These are phyloP conservation scores for Xerocomus potaroensis DNA, from an alignment of 768 basidiomycete genomes.

Conservation along the genomic window DNA sequence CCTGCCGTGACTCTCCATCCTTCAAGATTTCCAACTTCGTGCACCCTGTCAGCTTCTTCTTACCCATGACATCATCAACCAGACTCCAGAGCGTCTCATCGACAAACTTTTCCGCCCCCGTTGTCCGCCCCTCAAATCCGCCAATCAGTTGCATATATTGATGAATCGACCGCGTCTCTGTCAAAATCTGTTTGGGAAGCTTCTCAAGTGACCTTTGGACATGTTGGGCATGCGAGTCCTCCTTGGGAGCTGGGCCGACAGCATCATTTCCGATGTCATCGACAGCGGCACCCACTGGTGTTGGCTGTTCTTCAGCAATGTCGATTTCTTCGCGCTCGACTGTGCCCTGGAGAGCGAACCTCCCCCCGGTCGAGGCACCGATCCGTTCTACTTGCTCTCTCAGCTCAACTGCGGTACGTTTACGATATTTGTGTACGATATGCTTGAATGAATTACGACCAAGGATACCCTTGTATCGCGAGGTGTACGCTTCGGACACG, in stretches of 20 bases:
- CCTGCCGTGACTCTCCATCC: slow-evolving; percentile 41
- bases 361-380: slow-evolving; percentile 1
- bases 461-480: slow-evolving; percentile 57
- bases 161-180: slow-evolving; percentile 36
- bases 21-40: slow-evolving; percentile 39
- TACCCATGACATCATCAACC: slow-evolving; percentile 38
- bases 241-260: slow-evolving; percentile 4
- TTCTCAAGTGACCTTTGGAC: slow-evolving; percentile 33
- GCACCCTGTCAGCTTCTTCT: slow-evolving; percentile 29
- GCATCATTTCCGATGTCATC: neutral
- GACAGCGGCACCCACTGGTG: neutral
- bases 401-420: slow-evolving; percentile 18
- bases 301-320: neutral
- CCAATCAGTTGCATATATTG: slow-evolving; percentile 37
- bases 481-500: slow-evolving; percentile 61
- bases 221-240: slow-evolving; percentile 6
- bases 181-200: slow-evolving; percentile 38
- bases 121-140: slow-evolving; percentile 8
- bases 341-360: neutral
- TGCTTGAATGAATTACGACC: slow-evolving; percentile 42
- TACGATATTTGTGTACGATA: slow-evolving; percentile 44
- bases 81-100: slow-evolving; percentile 29
- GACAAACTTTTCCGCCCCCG: slow-evolving; percentile 2
- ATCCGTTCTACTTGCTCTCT: slow-evolving; percentile 10
- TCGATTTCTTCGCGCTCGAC: slow-evolving; percentile 1